Evolutionary conservation across 257 asterid species (phyloP).

Genomic region (Ehretia macrophylla): DNA sequence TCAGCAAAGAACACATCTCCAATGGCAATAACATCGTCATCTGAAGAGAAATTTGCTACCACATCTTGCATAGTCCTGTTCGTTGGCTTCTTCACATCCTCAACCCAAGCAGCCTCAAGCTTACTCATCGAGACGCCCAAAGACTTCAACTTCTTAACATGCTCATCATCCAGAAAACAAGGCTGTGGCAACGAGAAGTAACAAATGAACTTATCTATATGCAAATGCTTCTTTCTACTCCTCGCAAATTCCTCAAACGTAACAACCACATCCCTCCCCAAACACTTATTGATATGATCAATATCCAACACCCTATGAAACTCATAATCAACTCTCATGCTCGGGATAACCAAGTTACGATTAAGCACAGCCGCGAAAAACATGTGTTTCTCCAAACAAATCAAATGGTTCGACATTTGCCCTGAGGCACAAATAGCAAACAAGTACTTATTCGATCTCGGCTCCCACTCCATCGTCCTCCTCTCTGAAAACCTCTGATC

Average conservation of each 20-base stretch:
- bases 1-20: slow-evolving; percentile 98
- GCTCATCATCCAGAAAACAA: slow-evolving; percentile 86
- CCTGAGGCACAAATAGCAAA: slow-evolving; percentile 88
- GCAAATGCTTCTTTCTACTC: slow-evolving; percentile 54
- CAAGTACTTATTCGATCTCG: slow-evolving; percentile 66
- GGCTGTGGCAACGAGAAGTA: slow-evolving; percentile 85
- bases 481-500: slow-evolving; percentile 58
- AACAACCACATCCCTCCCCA: slow-evolving; percentile 74
- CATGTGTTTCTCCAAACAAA: slow-evolving; percentile 96
- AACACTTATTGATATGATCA: slow-evolving; percentile 74
- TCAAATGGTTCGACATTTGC: slow-evolving; percentile 96
- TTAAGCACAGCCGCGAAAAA: slow-evolving; percentile 83
- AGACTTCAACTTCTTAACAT: slow-evolving; percentile 71
- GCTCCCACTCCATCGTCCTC: slow-evolving; percentile 82
- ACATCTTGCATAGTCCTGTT: slow-evolving; percentile 60
- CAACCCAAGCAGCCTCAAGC: slow-evolving; percentile 78
- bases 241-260: slow-evolving; percentile 81
- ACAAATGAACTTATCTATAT: slow-evolving; percentile 69
- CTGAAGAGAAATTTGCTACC: slow-evolving; percentile 53
- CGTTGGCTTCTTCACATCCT: slow-evolving; percentile 83
- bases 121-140: slow-evolving; percentile 69
- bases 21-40: slow-evolving; percentile 73
- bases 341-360: slow-evolving; percentile 78
- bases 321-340: slow-evolving; percentile 81
- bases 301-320: slow-evolving; percentile 74